Percentiles rank a stretch among this genome's conserved stretches.
These are phyloP conservation scores for Russula ochroleuca DNA, from an alignment of 768 basidiomycete genomes.

Conservation along the genomic window DNA sequence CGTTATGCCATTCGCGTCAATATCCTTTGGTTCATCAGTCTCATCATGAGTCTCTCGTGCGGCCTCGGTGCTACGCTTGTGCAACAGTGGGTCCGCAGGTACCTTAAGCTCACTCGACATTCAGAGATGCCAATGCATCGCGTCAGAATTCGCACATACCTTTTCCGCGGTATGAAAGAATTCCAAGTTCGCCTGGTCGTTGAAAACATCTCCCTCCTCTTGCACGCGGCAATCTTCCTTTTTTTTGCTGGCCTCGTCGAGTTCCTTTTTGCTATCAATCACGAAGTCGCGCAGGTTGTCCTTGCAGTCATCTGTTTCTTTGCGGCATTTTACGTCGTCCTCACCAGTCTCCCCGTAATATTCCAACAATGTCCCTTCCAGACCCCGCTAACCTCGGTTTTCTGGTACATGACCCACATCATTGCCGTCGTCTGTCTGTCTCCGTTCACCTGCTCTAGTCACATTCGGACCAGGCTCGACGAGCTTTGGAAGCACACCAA, in stretches of 20 bases:
- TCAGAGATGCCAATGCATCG: neutral
- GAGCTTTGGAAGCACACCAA: neutral
- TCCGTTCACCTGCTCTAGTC: neutral
- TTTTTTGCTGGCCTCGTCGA: conserved; percentile 4
- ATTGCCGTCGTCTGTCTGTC: neutral
- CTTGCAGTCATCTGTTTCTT: neutral
- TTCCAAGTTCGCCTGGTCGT: conserved; percentile 14
- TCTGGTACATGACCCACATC: neutral
- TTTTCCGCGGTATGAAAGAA: neutral
- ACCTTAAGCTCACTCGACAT: conserved; percentile 7
- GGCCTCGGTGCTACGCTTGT: conserved; percentile 21
- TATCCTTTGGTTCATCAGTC: conserved; percentile 26
- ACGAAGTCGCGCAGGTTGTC: neutral
- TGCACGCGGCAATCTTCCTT: conserved; percentile 3
- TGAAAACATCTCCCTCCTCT: conserved; percentile 7
- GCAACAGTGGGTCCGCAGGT: conserved; percentile 21
- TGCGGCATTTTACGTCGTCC: neutral
- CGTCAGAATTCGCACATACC: conserved; percentile 14
- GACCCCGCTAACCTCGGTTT: conserved; percentile 1
- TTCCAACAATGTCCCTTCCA: neutral
- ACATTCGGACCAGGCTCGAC: neutral
- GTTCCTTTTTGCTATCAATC: conserved; percentile 2
- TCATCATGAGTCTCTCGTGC: conserved; percentile 11
- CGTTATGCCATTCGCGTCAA: conserved; percentile 17
- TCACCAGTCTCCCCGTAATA: neutral